These are phyloP conservation scores for Trifolium subterraneum DNA, from an alignment of 306 rosid genomes.

Conservation along the genomic window DNA sequence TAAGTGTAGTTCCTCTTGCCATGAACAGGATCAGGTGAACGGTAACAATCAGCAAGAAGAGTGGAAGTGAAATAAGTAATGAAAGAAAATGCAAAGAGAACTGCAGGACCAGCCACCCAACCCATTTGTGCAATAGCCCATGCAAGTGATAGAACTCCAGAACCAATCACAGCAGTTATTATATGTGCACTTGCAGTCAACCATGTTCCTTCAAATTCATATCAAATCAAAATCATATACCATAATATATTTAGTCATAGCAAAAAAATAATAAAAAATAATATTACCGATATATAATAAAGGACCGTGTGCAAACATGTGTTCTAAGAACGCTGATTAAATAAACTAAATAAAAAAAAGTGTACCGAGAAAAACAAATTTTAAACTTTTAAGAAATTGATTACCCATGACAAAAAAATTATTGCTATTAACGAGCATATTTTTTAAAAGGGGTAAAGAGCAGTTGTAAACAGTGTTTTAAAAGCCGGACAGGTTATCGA, in stretches of 20 bases:
- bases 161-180: constrained; percentile 94
- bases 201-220: constrained; percentile 76
- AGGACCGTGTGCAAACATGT: no score
- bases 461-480: no score
- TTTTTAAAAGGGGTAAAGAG: no score
- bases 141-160: constrained; percentile 91
- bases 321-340: no score
- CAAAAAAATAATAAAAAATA: not conserved
- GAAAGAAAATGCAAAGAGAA: constrained; percentile 79
- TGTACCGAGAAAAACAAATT: no score
- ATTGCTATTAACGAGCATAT: no score
- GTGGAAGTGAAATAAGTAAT: constrained; percentile 93
- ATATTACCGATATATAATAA: not conserved
- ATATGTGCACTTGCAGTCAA: constrained; percentile 95
- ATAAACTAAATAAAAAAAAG: no score
- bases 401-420: no score
- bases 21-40: constrained; percentile 84
- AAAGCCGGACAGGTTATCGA: no score
- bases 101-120: constrained; percentile 92
- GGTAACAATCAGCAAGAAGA: constrained; percentile 83
- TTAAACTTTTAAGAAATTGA: no score
- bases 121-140: constrained; percentile 97
- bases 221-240: not conserved
- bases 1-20: constrained; percentile 92
- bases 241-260: not conserved